phyloP scores from a whole-genome alignment of 108 stramenopile genomes.

The Pseudonitzschia delicatissima region DNA sequence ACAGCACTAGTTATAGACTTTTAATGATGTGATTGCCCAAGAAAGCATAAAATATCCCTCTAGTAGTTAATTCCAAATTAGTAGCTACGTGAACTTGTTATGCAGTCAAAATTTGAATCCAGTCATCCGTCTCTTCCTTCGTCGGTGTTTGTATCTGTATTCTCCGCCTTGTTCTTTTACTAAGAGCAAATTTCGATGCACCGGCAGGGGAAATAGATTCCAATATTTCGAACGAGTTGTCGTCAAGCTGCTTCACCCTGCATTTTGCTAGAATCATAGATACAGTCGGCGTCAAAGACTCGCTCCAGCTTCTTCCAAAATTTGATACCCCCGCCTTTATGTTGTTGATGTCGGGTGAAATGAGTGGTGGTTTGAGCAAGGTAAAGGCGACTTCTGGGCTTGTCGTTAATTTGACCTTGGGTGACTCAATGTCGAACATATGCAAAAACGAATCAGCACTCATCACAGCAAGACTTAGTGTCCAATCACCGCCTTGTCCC shows the following conservation, averaged over 20 bases:
- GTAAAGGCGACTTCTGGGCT: slow-evolving; percentile 78
- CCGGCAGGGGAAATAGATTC: slow-evolving; percentile 53
- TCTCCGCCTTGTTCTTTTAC: slow-evolving; percentile 54
- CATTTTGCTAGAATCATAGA: slow-evolving; percentile 65
- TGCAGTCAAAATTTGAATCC: slow-evolving; percentile 42
- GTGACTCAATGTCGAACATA: slow-evolving; percentile 62
- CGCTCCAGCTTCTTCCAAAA: slow-evolving; percentile 59
- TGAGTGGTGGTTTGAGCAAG: slow-evolving; percentile 55
- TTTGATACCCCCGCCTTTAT: slow-evolving; percentile 34
- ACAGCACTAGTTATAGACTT: too few relatives aligned
- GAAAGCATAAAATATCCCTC: too few relatives aligned
- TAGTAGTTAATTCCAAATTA: too few relatives aligned
- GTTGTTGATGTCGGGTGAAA: slow-evolving; percentile 44
- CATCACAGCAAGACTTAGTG: slow-evolving; percentile 57
- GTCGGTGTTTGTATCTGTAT: slow-evolving; percentile 48
- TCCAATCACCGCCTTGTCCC: slow-evolving; percentile 52
- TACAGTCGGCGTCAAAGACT: slow-evolving; percentile 60
- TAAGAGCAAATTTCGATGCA: slow-evolving; percentile 49
- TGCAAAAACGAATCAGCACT: slow-evolving; percentile 72
- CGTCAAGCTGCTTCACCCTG: slow-evolving; percentile 32
- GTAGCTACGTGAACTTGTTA: background rate
- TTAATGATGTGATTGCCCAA: too few relatives aligned
- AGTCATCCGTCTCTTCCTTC: slow-evolving; percentile 58
- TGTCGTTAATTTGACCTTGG: slow-evolving; percentile 46
- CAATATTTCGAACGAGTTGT: slow-evolving; percentile 54